Evolutionary conservation across 306 rosid genomes (phyloP), one percentile per base, ranked within the genome.

Genomic region (Castanospermum australe): DNA sequence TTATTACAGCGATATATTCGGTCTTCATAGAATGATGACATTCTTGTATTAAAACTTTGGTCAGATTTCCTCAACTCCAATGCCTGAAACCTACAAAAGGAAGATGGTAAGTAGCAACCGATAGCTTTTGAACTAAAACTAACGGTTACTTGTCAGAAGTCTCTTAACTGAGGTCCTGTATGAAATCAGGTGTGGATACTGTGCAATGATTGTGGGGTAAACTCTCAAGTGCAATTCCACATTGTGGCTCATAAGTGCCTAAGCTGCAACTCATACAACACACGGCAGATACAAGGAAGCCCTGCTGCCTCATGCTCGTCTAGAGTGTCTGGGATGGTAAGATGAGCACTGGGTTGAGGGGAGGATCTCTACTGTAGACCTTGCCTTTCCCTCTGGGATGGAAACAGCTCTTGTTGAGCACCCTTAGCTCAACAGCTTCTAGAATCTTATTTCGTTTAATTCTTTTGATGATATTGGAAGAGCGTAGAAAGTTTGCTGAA

Each of bases 201-300:
- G 2, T 90, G 93, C 87, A 92, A 90, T 83, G 97, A 92, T 55
- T 92, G 94, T 83, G 89, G 93, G 57, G 83, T 70, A 13, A 87
- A 88, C 73, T 80, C 89, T 18, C 75, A 83, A 64, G 93, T 87
- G 39, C 83, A 83, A 22, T 90, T 87, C 85, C 92, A 90, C 57
- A 39, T 90, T 17, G 85, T 92, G 56, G 97, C 82, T 1, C 93
- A 79, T 54, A 92, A 90, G 81, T 92, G 97, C 63, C 71, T 56
- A 11, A 78, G 78, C 60, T 92, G 94, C 88, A 87, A 84, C 25
- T 92, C 94, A 39, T 88, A 90, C 86, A 92, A 90, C 78, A 88
- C 97, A 7, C 83, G 89, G 75, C 91, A 79, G 82, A 85, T 87
- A 52, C 91, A 83, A 55, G 89, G 88, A 68, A 38, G 18, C 21